Conservation (phyloP, 2,329 filamentous ascomycete species). For the Microsporum canis region DNA sequence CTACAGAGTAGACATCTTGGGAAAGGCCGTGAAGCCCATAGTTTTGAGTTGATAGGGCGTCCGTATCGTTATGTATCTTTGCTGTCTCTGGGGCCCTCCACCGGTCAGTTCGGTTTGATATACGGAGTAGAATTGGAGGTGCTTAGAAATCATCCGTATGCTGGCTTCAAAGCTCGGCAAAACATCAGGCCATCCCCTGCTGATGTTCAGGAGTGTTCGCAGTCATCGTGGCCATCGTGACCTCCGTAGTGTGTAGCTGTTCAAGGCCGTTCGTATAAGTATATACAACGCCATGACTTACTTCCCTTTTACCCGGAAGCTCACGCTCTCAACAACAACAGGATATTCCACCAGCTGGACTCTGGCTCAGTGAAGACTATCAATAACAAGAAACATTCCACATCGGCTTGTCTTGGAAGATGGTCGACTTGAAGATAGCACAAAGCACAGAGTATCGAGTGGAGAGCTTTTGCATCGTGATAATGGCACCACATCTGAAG, state of each 20-base stretch:
- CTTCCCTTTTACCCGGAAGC: too few relatives aligned
- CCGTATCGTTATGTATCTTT: neutral
- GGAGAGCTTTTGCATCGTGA: neutral
- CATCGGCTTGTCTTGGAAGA: neutral
- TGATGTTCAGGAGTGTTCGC: too few relatives aligned
- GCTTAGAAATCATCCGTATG: neutral
- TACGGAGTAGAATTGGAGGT: neutral
- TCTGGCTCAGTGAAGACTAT: neutral
- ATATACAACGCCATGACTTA: too few relatives aligned
- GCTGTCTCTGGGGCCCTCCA: neutral
- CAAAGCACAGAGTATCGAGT: neutral
- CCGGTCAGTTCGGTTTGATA: neutral
- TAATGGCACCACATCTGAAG: neutral
- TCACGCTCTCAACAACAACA: too few relatives aligned
- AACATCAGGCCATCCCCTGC: too few relatives aligned
- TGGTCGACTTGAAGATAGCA: neutral
- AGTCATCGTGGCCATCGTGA: too few relatives aligned
- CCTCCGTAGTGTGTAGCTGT: too few relatives aligned
- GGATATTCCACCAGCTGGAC: too few relatives aligned
- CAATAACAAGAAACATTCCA: neutral
- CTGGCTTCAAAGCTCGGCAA: neutral
- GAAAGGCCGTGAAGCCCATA: neutral
- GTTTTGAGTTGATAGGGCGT: neutral
- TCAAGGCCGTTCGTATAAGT: too few relatives aligned
- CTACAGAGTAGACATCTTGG: neutral